phyloP scores from a whole-genome alignment of 805 yeast genomes.

The Isabelozyma rhagii region DNA sequence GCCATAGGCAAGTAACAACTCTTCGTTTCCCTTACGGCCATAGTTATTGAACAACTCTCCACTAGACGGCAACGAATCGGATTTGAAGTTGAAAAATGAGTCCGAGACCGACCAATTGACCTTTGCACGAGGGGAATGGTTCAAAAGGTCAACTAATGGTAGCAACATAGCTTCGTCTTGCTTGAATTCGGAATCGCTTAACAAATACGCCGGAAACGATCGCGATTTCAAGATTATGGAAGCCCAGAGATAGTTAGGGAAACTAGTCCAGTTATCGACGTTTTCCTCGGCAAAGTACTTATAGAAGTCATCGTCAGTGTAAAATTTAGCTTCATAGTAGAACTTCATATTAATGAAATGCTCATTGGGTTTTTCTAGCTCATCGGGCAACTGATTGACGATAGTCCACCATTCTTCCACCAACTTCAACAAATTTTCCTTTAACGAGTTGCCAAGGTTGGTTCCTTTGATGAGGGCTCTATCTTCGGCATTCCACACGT shows the following conservation, averaged over 20 bases:
- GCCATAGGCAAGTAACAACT: conserved; percentile 77
- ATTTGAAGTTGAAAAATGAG: conserved; percentile 39
- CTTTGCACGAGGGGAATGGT: conserved; percentile 60
- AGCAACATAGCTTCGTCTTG: conserved; percentile 61
- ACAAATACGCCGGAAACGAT: conserved; percentile 73
- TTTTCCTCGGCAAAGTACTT: conserved; percentile 18
- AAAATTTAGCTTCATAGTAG: conserved; percentile 40
- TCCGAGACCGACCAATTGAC: conserved; percentile 57
- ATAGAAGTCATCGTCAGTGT: conserved; percentile 33
- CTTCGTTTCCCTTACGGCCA: conserved; percentile 87
- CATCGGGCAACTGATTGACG: conserved; percentile 28
- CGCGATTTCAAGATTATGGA: conserved; percentile 67
- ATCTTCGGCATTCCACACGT: conserved; percentile 59
- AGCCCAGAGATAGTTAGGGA: conserved; percentile 75
- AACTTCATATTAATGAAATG: conserved; percentile 42
- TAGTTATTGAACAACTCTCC: conserved; percentile 75
- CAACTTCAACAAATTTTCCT: conserved; percentile 41
- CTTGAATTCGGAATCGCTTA: conserved; percentile 23
- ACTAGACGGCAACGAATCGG: conserved; percentile 23
- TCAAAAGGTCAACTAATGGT: conserved; percentile 77
- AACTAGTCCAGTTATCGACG: conserved; percentile 55
- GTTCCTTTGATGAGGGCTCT: conserved; percentile 58
- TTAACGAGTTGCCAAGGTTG: conserved; percentile 58
- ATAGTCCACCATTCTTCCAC: conserved; percentile 62
- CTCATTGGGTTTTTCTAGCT: conserved; percentile 23